Percentiles rank a stretch among this genome's conserved stretches.
Evolutionary conservation across 768 basidiomycete genomes (phyloP).

Genomic region (Kockovaella imperatae): DNA sequence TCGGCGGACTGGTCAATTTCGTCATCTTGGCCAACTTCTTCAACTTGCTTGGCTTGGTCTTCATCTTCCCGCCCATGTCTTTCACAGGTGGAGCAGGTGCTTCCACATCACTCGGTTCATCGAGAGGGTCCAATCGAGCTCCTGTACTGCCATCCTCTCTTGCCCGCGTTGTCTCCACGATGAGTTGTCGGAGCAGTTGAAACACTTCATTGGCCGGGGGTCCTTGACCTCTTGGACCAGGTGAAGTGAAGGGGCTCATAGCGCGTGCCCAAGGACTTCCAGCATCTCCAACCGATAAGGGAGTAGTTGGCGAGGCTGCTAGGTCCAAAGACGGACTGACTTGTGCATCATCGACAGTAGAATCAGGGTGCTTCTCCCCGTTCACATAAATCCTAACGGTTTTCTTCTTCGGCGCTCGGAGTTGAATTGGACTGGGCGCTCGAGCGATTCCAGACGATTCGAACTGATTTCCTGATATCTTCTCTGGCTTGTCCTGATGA

Average conservation of each 20-base stretch:
- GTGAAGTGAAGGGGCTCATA: not conserved
- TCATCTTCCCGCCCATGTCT: no score
- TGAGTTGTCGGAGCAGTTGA: no score
- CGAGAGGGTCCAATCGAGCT: no score
- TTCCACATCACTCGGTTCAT: no score
- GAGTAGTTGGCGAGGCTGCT: not conserved
- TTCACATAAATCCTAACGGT: slow-evolving; percentile 10
- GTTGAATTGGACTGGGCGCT: not conserved
- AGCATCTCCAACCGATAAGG: not conserved
- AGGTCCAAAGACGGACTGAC: not conserved
- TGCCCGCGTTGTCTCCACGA: no score
- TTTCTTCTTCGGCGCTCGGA: slow-evolving; percentile 4
- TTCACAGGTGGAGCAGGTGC: no score
- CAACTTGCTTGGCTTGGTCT: not conserved
- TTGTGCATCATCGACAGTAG: not conserved
- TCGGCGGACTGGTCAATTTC: no score
- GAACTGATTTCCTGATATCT: no score
- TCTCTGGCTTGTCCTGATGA: not conserved
- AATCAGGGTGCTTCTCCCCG: slow-evolving; percentile 5
- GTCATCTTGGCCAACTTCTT: not conserved
- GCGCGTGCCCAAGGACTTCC: not conserved
- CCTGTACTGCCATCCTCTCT: no score
- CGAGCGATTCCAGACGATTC: not conserved
- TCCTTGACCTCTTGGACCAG: no score
- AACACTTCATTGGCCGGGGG: no score